These are phyloP conservation scores for Pilobolus umbonatus DNA, from an alignment of 192 early-diverging fungal genomes.

Conservation along the genomic window DNA sequence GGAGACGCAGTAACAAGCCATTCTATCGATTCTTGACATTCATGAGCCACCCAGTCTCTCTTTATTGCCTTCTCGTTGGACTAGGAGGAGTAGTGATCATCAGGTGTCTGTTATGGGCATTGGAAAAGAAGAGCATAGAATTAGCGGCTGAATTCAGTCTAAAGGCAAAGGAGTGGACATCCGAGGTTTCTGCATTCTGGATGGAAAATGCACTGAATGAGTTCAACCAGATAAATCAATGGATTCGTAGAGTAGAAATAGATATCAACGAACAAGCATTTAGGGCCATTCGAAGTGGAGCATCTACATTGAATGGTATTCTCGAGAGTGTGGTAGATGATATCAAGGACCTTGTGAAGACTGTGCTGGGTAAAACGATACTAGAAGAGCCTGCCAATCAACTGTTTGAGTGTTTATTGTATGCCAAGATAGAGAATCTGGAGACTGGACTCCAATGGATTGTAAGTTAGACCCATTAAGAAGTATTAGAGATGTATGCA, in stretches of 20 bases:
- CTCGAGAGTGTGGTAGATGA: conserved; percentile 12
- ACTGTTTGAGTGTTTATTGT: conserved; percentile 20
- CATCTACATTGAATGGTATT: conserved; percentile 22
- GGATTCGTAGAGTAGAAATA: conserved; percentile 20
- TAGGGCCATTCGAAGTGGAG: conserved; percentile 13
- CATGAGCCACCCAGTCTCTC: conserved; percentile 1
- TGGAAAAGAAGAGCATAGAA: neutral
- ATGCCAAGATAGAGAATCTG: conserved; percentile 26
- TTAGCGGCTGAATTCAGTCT: neutral
- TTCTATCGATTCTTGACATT: neutral
- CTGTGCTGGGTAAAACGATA: conserved; percentile 21
- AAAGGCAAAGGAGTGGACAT: neutral
- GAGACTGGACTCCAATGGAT: conserved; percentile 32
- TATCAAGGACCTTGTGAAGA: conserved; percentile 4
- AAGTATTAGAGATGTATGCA: no score
- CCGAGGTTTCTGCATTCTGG: neutral
- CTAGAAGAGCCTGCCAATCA: conserved; percentile 25
- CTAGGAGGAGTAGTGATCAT: neutral
- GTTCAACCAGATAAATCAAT: conserved; percentile 6
- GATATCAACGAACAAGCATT: conserved; percentile 20
- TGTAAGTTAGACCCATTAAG: no score
- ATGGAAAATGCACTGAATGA: neutral
- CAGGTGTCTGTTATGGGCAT: neutral
- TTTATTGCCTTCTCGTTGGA: conserved; percentile 7
- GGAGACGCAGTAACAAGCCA: neutral